A percentile compares a stretch with the other conserved stretches of the same genome.
These are phyloP conservation scores for Akanthomyces lecanii DNA, from an alignment of 2,329 filamentous ascomycete species.

Conservation along the genomic window DNA sequence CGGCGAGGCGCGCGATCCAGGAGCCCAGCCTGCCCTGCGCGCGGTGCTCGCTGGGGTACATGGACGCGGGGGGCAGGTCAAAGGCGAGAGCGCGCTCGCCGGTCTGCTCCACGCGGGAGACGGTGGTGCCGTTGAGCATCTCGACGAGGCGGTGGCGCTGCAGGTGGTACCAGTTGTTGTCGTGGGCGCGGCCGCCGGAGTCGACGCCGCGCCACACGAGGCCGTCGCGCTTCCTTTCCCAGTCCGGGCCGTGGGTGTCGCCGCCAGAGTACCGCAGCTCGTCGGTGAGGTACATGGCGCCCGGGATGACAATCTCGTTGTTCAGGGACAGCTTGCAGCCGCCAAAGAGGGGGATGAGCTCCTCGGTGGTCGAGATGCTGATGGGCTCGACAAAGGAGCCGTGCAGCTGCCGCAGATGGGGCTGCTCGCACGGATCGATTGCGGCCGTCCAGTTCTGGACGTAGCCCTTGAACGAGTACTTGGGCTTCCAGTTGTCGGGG, in stretches of 20 bases:
- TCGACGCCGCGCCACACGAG: conserved; percentile 63
- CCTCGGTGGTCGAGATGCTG: conserved; percentile 47
- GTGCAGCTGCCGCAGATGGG: conserved; percentile 47
- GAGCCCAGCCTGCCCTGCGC: conserved; percentile 33
- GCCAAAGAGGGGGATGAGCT: conserved; percentile 57
- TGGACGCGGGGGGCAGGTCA: conserved; percentile 38
- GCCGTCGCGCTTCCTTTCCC: conserved; percentile 52
- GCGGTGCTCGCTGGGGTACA: conserved; percentile 40
- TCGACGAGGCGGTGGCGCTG: conserved; percentile 68
- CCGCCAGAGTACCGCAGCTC: conserved; percentile 58
- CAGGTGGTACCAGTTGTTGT: conserved; percentile 62
- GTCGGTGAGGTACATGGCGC: conserved; percentile 59
- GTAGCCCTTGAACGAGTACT: conserved; percentile 43
- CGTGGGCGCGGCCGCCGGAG: conserved; percentile 51
- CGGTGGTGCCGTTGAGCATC: conserved; percentile 62
- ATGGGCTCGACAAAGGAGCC: conserved; percentile 54
- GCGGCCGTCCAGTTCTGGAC: conserved; percentile 56
- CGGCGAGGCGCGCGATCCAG: conserved; percentile 38
- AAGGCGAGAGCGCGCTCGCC: conserved; percentile 43
- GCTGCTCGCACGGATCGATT: conserved; percentile 56
- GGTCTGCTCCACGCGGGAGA: conserved; percentile 43
- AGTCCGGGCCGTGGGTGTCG: conserved; percentile 49
- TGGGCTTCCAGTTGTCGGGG: conserved; percentile 31
- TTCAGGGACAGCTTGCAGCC: conserved; percentile 61
- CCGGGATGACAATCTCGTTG: conserved; percentile 61